Evolutionary conservation across 495 filamentous ascomycete species (phyloP).

Genomic region (Penicillium canescens): DNA sequence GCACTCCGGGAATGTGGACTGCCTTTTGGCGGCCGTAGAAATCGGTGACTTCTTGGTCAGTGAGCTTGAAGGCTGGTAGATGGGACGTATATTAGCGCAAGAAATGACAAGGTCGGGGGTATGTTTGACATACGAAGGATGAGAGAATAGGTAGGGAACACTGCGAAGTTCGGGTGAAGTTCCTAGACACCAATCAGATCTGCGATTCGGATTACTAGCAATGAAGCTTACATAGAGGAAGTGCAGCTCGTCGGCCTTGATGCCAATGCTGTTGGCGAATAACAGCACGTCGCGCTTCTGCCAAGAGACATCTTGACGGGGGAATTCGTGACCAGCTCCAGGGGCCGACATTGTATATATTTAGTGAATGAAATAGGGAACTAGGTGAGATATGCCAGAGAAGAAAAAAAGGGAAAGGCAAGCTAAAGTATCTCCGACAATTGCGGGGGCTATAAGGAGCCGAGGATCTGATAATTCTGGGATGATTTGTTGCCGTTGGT

Average conservation of each 20-base stretch:
- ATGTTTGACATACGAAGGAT: constrained; percentile 63
- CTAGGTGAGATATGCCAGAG: neutral
- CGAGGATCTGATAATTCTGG: constrained; percentile 32
- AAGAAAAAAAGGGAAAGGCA: constrained; percentile 5
- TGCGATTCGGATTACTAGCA: neutral
- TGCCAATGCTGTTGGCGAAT: constrained; percentile 85
- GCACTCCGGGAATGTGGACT: constrained; percentile 70
- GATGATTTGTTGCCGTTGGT: constrained; percentile 18
- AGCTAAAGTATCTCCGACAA: constrained; percentile 22
- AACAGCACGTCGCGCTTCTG: constrained; percentile 82
- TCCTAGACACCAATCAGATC: constrained; percentile 54
- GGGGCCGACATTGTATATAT: constrained; percentile 49
- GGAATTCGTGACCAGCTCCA: constrained; percentile 79
- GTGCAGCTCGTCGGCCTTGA: constrained; percentile 81
- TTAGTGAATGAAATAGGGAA: neutral
- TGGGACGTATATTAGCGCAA: constrained; percentile 3
- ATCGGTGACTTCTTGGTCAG: constrained; percentile 75
- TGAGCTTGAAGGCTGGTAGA: constrained; percentile 72
- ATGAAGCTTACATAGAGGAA: constrained; percentile 72
- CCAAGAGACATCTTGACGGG: constrained; percentile 72
- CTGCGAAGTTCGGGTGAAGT: constrained; percentile 76
- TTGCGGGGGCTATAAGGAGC: constrained; percentile 26
- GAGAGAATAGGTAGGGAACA: constrained; percentile 86
- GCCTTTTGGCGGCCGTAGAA: constrained; percentile 69
- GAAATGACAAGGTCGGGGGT: neutral